Evolutionary conservation across 2,329 filamentous ascomycete species (phyloP).

Genomic region (Anthostomella pinea): DNA sequence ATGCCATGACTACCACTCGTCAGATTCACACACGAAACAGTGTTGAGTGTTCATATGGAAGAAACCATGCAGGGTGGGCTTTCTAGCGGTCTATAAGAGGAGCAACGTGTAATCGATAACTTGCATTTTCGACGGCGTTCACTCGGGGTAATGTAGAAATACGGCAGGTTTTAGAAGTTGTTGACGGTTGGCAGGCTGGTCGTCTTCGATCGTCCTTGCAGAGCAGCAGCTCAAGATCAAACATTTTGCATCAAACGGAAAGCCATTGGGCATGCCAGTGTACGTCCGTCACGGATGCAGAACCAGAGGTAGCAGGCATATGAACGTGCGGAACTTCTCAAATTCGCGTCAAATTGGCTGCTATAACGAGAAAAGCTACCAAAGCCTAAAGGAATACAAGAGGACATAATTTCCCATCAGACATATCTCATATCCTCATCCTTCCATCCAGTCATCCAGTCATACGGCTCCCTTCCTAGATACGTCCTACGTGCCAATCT

Average conservation of each 20-base stretch:
- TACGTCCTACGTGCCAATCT: slow-evolving; percentile 8
- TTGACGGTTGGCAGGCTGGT: slow-evolving; percentile 15
- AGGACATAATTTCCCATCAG: slow-evolving; percentile 9
- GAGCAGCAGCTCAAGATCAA: slow-evolving; percentile 4
- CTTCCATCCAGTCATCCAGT: no score
- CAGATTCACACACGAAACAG: background rate
- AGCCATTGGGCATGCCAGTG: no score
- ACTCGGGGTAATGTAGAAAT: slow-evolving; percentile 30
- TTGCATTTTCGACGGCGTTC: slow-evolving; percentile 34
- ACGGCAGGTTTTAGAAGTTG: slow-evolving; percentile 18
- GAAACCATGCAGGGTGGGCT: slow-evolving; percentile 7
- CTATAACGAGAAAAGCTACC: background rate
- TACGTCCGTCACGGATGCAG: no score
- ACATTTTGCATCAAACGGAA: no score
- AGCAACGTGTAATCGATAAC: slow-evolving; percentile 28
- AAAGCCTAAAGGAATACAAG: slow-evolving; percentile 17
- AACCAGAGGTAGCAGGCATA: no score
- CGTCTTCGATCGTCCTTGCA: no score
- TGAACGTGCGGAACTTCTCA: no score
- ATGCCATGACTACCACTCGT: slow-evolving; percentile 1
- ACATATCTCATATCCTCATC: slow-evolving; percentile 14
- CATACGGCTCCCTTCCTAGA: no score
- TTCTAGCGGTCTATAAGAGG: slow-evolving; percentile 13
- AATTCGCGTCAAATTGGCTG: background rate
- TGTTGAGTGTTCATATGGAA: slow-evolving; percentile 12